These are phyloP conservation scores for Globisporangium polare DNA, from an alignment of 352 stramenopile genomes.

Conservation along the genomic window DNA sequence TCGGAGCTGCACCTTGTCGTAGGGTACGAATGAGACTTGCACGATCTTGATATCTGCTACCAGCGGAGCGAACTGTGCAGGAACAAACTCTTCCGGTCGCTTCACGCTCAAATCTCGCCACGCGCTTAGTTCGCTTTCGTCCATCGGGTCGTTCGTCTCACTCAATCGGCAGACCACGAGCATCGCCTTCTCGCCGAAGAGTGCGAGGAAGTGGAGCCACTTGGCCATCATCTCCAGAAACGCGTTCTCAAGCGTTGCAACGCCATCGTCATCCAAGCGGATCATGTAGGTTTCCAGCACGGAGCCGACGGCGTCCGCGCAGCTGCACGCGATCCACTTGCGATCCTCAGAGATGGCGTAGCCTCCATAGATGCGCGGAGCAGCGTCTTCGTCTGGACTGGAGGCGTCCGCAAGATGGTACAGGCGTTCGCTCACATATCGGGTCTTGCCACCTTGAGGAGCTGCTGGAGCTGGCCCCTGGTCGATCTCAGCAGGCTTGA, in stretches of 20 bases:
- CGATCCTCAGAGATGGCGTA: constrained; percentile 51
- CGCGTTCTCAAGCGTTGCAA: constrained; percentile 12
- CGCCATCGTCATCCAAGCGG: constrained; percentile 18
- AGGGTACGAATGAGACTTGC: constrained; percentile 29
- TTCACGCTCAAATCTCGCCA: constrained; percentile 36
- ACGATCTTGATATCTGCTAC: constrained; percentile 36
- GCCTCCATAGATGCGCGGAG: constrained; percentile 38
- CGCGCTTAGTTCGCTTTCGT: constrained; percentile 31
- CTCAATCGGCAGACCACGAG: constrained; percentile 44
- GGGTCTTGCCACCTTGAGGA: constrained; percentile 14
- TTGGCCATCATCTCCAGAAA: constrained; percentile 43
- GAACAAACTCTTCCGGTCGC: constrained; percentile 29
- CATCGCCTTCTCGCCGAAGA: constrained; percentile 47
- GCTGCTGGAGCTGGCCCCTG: not conserved
- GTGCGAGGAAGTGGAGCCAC: constrained; percentile 48
- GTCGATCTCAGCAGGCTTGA: constrained; percentile 31
- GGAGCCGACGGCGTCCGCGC: constrained; percentile 52
- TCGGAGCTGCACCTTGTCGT: constrained; percentile 38
- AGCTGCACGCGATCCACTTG: constrained; percentile 59
- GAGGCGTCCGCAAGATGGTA: constrained; percentile 44
- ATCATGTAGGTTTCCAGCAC: constrained; percentile 57
- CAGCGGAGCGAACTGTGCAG: constrained; percentile 27
- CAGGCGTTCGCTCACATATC: constrained; percentile 56
- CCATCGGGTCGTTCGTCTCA: constrained; percentile 14
- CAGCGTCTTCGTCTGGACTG: constrained; percentile 9